Evolutionary conservation across 345 rosid species (phyloP), one percentile per base, ranked within the genome.

Genomic region (Schrenkiella parvula): DNA sequence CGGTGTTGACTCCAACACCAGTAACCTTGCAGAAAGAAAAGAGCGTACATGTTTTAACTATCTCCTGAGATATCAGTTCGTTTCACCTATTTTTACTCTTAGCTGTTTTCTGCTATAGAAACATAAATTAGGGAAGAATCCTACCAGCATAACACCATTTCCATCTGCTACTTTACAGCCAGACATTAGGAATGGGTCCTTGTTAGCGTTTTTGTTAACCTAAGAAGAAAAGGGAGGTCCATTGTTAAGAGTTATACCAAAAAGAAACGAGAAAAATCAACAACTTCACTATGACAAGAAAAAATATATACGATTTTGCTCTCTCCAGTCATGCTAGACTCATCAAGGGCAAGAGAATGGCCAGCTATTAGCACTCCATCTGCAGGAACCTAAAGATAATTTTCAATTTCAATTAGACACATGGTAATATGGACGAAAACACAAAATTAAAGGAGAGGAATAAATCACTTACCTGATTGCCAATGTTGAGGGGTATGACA

Each of bases 281-380:
- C 44, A 55, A 29, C 13, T 35, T 29, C 31, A 38, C 12, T 13
- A 62, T 15, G 18, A 3, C 9, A 43, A 23, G 17, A 66, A 15
- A 37, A 59, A 39, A 57, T 44, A 69, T 83, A 41, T 66, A 95
- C 99, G 22, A 87, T 90, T 76, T 90, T 89, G 87, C 99, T 95
- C 88, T 95, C 99, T 79, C 99, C 99, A 10, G 99, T 95, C 99
- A 95, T 95, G 92, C 99, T 95, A 17, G 99, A 95, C 81, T 95
- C 99, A 50, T 95, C 99, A 51, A 92, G 72, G 29, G 96, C 85
- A 70, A 95, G 87, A 41, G 98, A 95, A 79, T 88, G 95, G 39
- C 97, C 95, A 64, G 64, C 61, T 71, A 95, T 82, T 64, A 95
- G 35, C 57, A 92, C 80, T 72, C 99, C 98, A 76, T 95, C 99